These are phyloP conservation scores for Mycena venus DNA, from an alignment of 768 basidiomycete genomes.

Conservation along the genomic window DNA sequence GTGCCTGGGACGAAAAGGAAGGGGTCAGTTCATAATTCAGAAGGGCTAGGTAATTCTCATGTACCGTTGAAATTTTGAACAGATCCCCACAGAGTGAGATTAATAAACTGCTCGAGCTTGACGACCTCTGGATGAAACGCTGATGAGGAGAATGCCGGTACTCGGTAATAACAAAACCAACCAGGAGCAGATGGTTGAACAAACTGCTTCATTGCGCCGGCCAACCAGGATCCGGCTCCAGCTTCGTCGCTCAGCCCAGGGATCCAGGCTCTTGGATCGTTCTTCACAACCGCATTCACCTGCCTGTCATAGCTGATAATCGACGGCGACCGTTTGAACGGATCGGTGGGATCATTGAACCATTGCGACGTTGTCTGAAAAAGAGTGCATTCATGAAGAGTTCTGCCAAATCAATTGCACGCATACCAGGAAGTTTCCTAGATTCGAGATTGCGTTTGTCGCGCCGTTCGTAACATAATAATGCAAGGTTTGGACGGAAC, in stretches of 20 bases:
- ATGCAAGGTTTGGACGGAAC: conserved; percentile 65
- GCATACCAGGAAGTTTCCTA: conserved; percentile 61
- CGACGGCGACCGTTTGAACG: conserved; percentile 52
- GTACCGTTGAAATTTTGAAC: conserved; percentile 64
- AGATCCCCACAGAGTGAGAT: conserved; percentile 61
- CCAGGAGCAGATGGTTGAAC: conserved; percentile 61
- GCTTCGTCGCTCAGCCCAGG: conserved; percentile 72
- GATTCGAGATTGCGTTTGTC: conserved; percentile 57
- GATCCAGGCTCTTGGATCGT: conserved; percentile 71
- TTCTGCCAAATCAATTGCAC: not conserved
- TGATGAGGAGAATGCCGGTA: not conserved
- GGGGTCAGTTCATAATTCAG: not conserved
- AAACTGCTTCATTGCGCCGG: conserved; percentile 69
- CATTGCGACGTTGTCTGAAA: conserved; percentile 61
- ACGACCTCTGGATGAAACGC: conserved; percentile 53
- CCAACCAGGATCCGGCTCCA: conserved; percentile 71
- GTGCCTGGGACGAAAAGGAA: conserved; percentile 48
- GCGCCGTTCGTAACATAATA: conserved; percentile 65
- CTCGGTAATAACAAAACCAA: not conserved
- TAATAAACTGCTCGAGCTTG: conserved; percentile 65
- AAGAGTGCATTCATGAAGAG: not conserved
- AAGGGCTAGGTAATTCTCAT: not conserved
- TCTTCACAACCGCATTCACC: conserved; percentile 61
- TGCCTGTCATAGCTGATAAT: conserved; percentile 58
- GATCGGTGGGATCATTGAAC: conserved; percentile 63